A percentile compares a stretch with the other conserved stretches of the same genome.
Conservation (phyloP, 371 early-diverging fungal species). For the Gilbertella persicaria region DNA sequence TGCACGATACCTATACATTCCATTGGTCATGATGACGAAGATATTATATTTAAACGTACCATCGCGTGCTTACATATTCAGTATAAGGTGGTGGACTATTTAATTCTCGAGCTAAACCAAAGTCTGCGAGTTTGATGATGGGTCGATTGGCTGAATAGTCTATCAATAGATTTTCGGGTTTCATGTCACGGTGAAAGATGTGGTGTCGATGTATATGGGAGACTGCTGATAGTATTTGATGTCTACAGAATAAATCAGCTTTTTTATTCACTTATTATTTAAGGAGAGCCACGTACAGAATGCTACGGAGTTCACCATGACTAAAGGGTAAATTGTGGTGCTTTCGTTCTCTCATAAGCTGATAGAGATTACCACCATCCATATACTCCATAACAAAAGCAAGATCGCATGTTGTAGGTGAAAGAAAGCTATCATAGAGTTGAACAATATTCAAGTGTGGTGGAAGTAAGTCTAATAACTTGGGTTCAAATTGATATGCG, state of each 20-base stretch:
- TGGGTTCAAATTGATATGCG: constrained; percentile 72
- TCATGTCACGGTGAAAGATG: constrained; percentile 95
- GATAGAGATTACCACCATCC: constrained; percentile 90
- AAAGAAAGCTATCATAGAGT: constrained; percentile 83
- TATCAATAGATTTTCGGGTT: constrained; percentile 86
- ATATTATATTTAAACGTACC: constrained; percentile 65
- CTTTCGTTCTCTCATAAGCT: constrained; percentile 74
- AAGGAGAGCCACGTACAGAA: constrained; percentile 30
- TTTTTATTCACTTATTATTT: neutral
- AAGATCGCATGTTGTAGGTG: constrained; percentile 69
- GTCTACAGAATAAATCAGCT: constrained; percentile 28
- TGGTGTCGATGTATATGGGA: constrained; percentile 90
- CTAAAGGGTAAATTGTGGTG: constrained; percentile 40
- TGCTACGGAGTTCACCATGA: constrained; percentile 31
- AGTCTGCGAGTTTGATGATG: constrained; percentile 90
- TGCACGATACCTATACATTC: constrained; percentile 87
- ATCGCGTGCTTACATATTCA: constrained; percentile 95
- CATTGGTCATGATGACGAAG: neutral
- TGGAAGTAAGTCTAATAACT: constrained; percentile 68
- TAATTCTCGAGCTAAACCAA: constrained; percentile 90
- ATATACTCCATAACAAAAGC: constrained; percentile 94
- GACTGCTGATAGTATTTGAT: constrained; percentile 84
- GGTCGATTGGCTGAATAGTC: constrained; percentile 24
- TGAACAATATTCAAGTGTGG: constrained; percentile 83
- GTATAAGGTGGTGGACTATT: constrained; percentile 85